Evolutionary conservation across 164 flowering plant species (phyloP).

Genomic region (Buxus sempervirens): DNA sequence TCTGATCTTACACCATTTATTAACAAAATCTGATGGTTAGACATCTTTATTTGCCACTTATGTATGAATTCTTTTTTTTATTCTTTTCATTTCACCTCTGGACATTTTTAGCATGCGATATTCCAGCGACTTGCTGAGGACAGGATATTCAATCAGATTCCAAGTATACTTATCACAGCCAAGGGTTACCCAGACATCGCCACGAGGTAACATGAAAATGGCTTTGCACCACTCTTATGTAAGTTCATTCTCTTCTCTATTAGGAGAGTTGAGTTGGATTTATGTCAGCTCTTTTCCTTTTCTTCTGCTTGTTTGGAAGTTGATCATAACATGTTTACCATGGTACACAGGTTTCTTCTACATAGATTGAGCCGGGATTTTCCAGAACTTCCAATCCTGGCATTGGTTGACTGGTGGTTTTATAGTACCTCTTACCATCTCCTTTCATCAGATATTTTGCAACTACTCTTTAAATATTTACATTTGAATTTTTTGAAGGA

Average conservation of each 20-base stretch:
- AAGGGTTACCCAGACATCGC: conserved; percentile 99
- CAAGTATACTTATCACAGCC: conserved; percentile 88
- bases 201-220: conserved; percentile 53
- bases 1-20: neutral
- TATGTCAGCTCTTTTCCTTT: too few species aligned
- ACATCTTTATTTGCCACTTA: neutral
- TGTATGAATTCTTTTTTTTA: neutral
- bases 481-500: conserved; percentile 39
- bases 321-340: neutral
- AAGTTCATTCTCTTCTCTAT: neutral
- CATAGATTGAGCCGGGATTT: conserved; percentile 67
- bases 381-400: conserved; percentile 71
- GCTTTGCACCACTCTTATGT: neutral
- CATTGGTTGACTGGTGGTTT: conserved; percentile 84
- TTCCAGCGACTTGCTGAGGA: conserved; percentile 92
- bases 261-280: too few species aligned
- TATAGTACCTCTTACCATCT: neutral
- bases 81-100: neutral
- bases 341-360: conserved; percentile 63
- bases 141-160: conserved; percentile 74
- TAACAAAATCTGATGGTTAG: too few species aligned
- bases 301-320: neutral
- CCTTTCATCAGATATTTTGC: neutral
- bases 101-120: conserved; percentile 73
- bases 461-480: neutral